phyloP scores from a whole-genome alignment of 2,329 filamentous ascomycete species.

The Stenocarpella maydis region DNA sequence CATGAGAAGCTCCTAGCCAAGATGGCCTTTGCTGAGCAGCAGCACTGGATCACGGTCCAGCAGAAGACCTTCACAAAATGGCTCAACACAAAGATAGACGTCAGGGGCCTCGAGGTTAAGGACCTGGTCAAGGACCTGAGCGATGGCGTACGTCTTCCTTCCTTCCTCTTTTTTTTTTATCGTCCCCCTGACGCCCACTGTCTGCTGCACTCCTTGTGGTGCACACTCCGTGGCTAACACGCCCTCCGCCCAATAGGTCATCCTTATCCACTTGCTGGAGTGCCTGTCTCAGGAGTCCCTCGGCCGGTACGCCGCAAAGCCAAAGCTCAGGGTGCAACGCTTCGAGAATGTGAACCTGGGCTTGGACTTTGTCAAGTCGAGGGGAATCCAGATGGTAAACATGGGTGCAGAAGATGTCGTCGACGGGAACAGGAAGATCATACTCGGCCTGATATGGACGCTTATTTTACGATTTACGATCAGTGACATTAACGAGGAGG shows the following conservation, averaged over 20 bases:
- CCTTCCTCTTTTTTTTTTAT: not conserved
- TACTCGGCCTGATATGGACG: constrained; percentile 96
- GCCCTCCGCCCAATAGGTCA: constrained; percentile 64
- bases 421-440: constrained; percentile 97
- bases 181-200: too few relatives aligned
- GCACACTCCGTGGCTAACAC: constrained; percentile 3
- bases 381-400: constrained; percentile 96
- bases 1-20: constrained; percentile 61
- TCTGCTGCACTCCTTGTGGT: not conserved
- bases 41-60: constrained; percentile 81
- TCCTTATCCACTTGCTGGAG: constrained; percentile 96
- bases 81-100: constrained; percentile 94
- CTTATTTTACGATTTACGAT: constrained; percentile 98
- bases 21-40: constrained; percentile 72
- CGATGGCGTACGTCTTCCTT: constrained; percentile 77
- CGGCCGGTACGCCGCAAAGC: constrained; percentile 94
- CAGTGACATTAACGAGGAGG: constrained; percentile 97
- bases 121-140: constrained; percentile 90
- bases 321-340: constrained; percentile 92
- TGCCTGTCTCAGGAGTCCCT: constrained; percentile 94
- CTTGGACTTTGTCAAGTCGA: constrained; percentile 83
- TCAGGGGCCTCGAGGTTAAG: constrained; percentile 79
- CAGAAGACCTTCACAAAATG: constrained; percentile 99
- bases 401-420: constrained; percentile 98
- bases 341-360: constrained; percentile 99